Base-by-base conservation (phyloP, 148 eudicot genomes). In the Hydrangea macrophylla region DNA sequence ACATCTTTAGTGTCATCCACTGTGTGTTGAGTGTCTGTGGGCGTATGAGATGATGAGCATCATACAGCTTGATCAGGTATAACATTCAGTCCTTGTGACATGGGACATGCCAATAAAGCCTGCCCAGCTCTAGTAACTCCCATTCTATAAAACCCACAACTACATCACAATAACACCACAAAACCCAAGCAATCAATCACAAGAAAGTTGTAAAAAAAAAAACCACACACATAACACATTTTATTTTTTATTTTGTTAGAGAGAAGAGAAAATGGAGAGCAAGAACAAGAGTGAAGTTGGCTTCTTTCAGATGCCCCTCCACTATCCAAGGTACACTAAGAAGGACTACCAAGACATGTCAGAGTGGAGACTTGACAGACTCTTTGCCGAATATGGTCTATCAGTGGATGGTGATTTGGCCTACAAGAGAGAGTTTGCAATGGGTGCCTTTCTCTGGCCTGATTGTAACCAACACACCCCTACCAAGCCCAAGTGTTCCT, bases 401-500 rank as follows among this genome's bases (percentile, higher is more conserved):
- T 62, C 84, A 0, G 76, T 81, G 10, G 57, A 75, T 8, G 94
- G 90, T 0, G 86, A 86, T 35, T 9, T 85, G 40, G 74, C 78
- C 11, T 79, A 78, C 55, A 88, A 88, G 77, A 69, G 94, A 58
- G 70, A 77, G 55, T 86, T 85, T n/a, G 90, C 94, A 3, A 88
- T 88, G 33, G 94, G 86, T 33, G 78, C 90, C 31, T 88, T 88
- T 71, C 80, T 88, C n/a, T 88, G 94, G 94, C 81, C 88, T 57
- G 8, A 35, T 35, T 35, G 4, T 35, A 8, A 3, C 4, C 5
- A 35, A 35, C 4, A 3, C 39, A 4, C 8, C 39, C 39, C 39
- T 3, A 4, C 5, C 39, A 8, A 35, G 4, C 39, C 53, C 23
- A 48, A 18, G 22, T 0, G 6, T 3, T 42, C 50, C 17, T 18